A percentile compares a stretch with the other conserved stretches of the same genome.
Conservation (phyloP, 257 asterid species). For the Sherardia arvensis region DNA sequence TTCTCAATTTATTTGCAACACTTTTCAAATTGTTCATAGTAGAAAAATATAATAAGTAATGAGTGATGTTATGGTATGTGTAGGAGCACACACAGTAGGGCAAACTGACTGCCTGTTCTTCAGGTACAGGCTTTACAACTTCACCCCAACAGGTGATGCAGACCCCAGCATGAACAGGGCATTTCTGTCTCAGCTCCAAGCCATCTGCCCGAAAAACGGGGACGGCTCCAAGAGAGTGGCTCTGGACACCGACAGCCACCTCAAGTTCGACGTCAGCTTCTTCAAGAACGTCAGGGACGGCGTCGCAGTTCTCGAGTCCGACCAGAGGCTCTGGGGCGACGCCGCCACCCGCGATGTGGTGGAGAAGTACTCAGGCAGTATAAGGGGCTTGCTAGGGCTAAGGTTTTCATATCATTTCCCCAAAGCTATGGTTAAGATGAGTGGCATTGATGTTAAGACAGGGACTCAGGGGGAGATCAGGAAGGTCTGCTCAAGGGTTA, state of each 20-base stretch:
- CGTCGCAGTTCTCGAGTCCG: conserved; percentile 59
- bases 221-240: conserved; percentile 40
- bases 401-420: conserved; percentile 49
- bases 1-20: neutral
- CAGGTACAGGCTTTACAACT: conserved; percentile 56
- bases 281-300: conserved; percentile 67
- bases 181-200: conserved; percentile 34
- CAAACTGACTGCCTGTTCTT: conserved; percentile 45
- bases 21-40: neutral
- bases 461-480: conserved; percentile 63
- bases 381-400: conserved; percentile 49
- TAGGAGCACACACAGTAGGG: conserved; percentile 73
- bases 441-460: conserved; percentile 52
- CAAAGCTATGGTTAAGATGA: conserved; percentile 66
- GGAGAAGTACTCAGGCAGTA: conserved; percentile 51
- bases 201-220: conserved; percentile 40
- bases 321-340: conserved; percentile 65
- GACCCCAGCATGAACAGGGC: conserved; percentile 54
- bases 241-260: conserved; percentile 41
- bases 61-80: neutral
- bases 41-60: too few species aligned
- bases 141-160: conserved; percentile 52
- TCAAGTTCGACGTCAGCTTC: conserved; percentile 47
- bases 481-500: conserved; percentile 41
- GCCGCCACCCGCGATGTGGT: conserved; percentile 32